Percentiles rank a stretch among this genome's conserved stretches.
Conservation (phyloP, 1,139 yeast species). For the Waltiozyma solani region DNA sequence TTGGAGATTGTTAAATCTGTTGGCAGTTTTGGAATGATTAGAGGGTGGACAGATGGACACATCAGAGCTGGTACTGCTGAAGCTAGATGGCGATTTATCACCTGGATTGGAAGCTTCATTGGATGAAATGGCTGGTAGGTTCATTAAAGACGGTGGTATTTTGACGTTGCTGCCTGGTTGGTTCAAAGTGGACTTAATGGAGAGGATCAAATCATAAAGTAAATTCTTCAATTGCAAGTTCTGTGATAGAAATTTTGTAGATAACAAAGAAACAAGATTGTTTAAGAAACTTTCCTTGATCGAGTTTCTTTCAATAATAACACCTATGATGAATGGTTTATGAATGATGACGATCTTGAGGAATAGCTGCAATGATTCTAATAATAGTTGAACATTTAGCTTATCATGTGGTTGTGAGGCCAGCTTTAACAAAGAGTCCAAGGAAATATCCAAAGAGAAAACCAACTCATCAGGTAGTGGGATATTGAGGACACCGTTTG, state of each 20-base stretch:
- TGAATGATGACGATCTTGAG: slow-evolving; percentile 54
- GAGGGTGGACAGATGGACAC: no score
- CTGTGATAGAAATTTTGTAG: slow-evolving; percentile 30
- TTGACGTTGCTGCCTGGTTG: slow-evolving; percentile 13
- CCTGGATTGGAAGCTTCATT: no score
- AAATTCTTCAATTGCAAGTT: slow-evolving; percentile 36
- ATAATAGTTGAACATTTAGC: slow-evolving; percentile 7
- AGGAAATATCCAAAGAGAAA: slow-evolving; percentile 16
- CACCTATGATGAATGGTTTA: slow-evolving; percentile 29
- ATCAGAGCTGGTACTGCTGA: no score
- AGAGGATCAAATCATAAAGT: slow-evolving; percentile 50
- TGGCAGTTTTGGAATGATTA: not conserved
- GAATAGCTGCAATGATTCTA: slow-evolving; percentile 30
- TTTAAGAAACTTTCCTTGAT: slow-evolving; percentile 23
- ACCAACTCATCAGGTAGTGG: slow-evolving; percentile 15
- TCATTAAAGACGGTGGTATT: slow-evolving; percentile 16
- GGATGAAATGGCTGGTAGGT: slow-evolving; percentile 15
- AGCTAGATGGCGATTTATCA: no score
- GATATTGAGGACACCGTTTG: slow-evolving; percentile 9
- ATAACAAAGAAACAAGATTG: slow-evolving; percentile 37
- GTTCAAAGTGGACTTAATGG: slow-evolving; percentile 33
- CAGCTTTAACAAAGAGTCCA: slow-evolving; percentile 14
- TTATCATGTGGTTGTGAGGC: slow-evolving; percentile 12
- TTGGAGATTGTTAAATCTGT: not conserved
- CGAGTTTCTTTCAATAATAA: slow-evolving; percentile 19